Percentiles rank a stretch among this genome's conserved stretches.
Evolutionary conservation across 768 basidiomycete species (phyloP).

Genomic region (Mrakia hoshinonis): DNA sequence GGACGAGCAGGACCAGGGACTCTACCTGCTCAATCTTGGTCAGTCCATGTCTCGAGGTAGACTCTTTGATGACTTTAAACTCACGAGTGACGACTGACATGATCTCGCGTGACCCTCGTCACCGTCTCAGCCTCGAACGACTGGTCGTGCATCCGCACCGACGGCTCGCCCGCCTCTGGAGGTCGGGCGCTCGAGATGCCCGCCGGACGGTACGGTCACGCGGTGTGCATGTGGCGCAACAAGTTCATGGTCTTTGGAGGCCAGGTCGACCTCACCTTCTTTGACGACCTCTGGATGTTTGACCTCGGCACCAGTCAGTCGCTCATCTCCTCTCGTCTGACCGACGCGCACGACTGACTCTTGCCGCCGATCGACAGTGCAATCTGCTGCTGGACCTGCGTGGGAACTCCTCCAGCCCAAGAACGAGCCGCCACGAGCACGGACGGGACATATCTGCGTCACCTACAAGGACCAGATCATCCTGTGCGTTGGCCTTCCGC

Average conservation of each 20-base stretch:
- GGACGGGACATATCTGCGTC: constrained; percentile 87
- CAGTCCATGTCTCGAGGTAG: constrained; percentile 39
- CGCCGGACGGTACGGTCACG: constrained; percentile 87
- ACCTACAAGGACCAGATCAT: constrained; percentile 73
- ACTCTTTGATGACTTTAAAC: neutral
- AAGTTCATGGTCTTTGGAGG: constrained; percentile 94
- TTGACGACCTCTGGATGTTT: constrained; percentile 92
- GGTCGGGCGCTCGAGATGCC: constrained; percentile 43
- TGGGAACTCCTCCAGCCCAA: constrained; percentile 67
- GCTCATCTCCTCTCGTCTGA: neutral
- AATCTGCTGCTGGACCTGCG: constrained; percentile 51
- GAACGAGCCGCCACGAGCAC: constrained; percentile 55
- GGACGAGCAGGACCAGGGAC: constrained; percentile 79
- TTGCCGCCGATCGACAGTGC: constrained; percentile 49
- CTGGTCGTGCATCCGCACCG: constrained; percentile 80
- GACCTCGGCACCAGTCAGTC: constrained; percentile 83
- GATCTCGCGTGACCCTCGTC: too few relatives aligned
- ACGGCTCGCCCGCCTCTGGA: constrained; percentile 49
- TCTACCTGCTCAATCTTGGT: constrained; percentile 93
- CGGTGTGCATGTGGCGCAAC: constrained; percentile 82
- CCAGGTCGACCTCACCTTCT: constrained; percentile 85
- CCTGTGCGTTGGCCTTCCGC: constrained; percentile 50
- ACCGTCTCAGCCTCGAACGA: constrained; percentile 77
- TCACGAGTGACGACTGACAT: too few relatives aligned
- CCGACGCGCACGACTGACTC: neutral